phyloP scores from a whole-genome alignment of 768 basidiomycete species.

The Rhizopogon vesiculosus region DNA sequence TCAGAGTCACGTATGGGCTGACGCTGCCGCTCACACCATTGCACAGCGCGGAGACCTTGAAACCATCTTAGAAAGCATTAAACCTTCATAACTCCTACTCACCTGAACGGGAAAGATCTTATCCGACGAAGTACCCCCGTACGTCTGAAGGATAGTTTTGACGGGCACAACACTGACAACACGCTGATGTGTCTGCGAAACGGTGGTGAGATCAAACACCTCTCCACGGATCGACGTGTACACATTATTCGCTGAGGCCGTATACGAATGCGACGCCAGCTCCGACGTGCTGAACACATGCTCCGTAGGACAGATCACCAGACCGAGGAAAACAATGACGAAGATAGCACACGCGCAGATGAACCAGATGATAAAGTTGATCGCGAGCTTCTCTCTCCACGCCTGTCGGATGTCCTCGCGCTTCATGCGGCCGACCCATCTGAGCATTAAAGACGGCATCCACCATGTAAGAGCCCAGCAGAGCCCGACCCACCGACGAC shows the following conservation, averaged over 20 bases:
- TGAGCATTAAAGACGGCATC: conserved; percentile 71
- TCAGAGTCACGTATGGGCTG: conserved; percentile 78
- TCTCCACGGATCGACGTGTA: conserved; percentile 87
- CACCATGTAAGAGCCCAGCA: conserved; percentile 92
- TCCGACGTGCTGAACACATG: conserved; percentile 84
- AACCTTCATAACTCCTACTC: conserved; percentile 10
- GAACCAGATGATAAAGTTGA: conserved; percentile 96
- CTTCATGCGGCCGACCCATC: conserved; percentile 86
- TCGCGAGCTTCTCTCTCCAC: conserved; percentile 94
- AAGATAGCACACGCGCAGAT: conserved; percentile 86
- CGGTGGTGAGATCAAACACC: conserved; percentile 79
- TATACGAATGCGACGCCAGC: conserved; percentile 63
- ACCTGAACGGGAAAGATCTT: conserved; percentile 94
- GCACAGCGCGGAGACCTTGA: conserved; percentile 86
- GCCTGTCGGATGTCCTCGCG: conserved; percentile 90
- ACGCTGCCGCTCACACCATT: conserved; percentile 78
- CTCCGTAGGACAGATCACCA: conserved; percentile 90
- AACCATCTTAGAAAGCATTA: neutral
- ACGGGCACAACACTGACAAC: conserved; percentile 67
- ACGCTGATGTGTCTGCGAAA: conserved; percentile 64
- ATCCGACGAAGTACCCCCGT: conserved; percentile 74
- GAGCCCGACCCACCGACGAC: conserved; percentile 82
- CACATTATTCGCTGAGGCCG: conserved; percentile 65
- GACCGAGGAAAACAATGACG: conserved; percentile 84
- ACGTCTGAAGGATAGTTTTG: conserved; percentile 67